A percentile compares a stretch with the other conserved stretches of the same genome.
Conservation (phyloP, 345 rosid species). For the Corchorus olitorius region DNA sequence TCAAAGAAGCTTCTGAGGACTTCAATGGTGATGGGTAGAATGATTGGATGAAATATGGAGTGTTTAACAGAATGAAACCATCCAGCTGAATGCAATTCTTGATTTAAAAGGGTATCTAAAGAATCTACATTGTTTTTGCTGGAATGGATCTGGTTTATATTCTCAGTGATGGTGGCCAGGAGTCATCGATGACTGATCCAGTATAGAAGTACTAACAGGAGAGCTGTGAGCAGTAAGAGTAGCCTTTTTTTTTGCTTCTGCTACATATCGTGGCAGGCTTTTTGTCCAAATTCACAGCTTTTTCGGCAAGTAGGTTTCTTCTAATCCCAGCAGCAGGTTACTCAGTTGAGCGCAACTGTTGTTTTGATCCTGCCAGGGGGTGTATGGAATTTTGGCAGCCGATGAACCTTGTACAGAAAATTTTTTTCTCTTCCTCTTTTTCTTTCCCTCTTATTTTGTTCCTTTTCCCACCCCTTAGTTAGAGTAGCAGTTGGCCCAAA, state of each 20-base stretch:
- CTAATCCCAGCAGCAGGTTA: constrained; percentile 32
- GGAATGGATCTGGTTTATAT: constrained; percentile 23
- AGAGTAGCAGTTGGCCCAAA: constrained; percentile 42
- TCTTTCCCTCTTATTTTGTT: neutral
- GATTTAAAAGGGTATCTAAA: constrained; percentile 12
- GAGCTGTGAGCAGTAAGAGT: constrained; percentile 14
- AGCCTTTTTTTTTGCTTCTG: constrained; percentile 24
- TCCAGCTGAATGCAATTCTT: constrained; percentile 22
- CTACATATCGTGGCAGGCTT: constrained; percentile 27
- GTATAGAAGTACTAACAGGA: constrained; percentile 14
- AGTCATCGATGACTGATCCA: neutral
- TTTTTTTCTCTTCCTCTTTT: constrained; percentile 9
- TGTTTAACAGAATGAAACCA: constrained; percentile 23
- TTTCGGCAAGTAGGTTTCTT: constrained; percentile 22
- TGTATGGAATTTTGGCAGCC: constrained; percentile 46
- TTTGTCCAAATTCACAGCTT: constrained; percentile 20
- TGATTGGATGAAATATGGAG: constrained; percentile 20
- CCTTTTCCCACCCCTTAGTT: constrained; percentile 14
- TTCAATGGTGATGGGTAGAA: constrained; percentile 43
- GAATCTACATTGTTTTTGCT: constrained; percentile 23
- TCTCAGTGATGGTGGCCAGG: constrained; percentile 8
- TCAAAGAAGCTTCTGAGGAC: constrained; percentile 60
- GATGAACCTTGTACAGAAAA: constrained; percentile 46
- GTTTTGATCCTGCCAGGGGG: constrained; percentile 38
- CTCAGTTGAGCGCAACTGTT: constrained; percentile 20